Conservation (phyloP, 148 eudicot genomes). For the Chenopodium quinoa region DNA sequence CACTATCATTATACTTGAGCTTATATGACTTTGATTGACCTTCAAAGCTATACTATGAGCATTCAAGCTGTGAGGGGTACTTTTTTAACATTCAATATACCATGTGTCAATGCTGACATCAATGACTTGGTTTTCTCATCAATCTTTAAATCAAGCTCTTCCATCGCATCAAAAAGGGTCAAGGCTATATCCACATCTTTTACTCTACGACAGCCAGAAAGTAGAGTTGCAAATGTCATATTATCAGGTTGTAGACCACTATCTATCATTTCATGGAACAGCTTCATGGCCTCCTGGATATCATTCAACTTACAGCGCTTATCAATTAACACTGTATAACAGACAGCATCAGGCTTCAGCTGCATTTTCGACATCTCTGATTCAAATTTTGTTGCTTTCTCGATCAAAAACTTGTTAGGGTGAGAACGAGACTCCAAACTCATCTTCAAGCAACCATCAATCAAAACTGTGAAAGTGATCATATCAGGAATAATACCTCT, state of each 20-base stretch:
- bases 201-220: slow-evolving; percentile 41
- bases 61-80: slow-evolving; percentile 2
- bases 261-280: slow-evolving; percentile 54
- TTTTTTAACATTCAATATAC: slow-evolving; percentile 42
- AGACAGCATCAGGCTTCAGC: slow-evolving; percentile 43
- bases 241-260: slow-evolving; percentile 57
- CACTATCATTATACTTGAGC: background rate
- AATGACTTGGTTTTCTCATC: slow-evolving; percentile 28
- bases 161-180: slow-evolving; percentile 44
- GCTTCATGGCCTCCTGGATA: slow-evolving; percentile 45
- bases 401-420: slow-evolving; percentile 6
- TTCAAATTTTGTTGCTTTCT: slow-evolving; percentile 20
- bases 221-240: slow-evolving; percentile 51
- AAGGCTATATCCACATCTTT: slow-evolving; percentile 42
- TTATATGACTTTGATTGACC: background rate
- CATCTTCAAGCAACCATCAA: slow-evolving; percentile 49
- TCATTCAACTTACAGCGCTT: slow-evolving; percentile 45
- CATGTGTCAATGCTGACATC: slow-evolving; percentile 31
- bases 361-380: slow-evolving; percentile 47
- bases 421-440: slow-evolving; percentile 18
- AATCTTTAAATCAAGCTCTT: slow-evolving; percentile 33
- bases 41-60: background rate
- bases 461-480: slow-evolving; percentile 59
- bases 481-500: slow-evolving; percentile 62
- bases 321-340: slow-evolving; percentile 54